Conservation (phyloP, 352 stramenopile genomes). For the Phytophthora capsici region DNA sequence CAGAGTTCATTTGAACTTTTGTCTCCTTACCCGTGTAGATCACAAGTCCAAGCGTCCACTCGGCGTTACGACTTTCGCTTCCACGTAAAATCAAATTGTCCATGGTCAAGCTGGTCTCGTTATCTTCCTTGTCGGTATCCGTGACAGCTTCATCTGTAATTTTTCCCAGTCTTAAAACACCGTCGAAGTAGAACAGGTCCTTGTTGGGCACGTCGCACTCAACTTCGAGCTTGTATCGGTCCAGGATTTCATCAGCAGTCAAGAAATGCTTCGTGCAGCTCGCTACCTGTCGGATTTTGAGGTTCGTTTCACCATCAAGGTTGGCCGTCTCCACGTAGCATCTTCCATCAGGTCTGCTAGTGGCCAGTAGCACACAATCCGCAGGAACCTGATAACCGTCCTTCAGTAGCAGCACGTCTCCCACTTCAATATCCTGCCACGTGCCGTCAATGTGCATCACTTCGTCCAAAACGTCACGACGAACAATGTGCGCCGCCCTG, state of each 20-base stretch:
- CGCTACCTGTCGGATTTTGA: conserved; percentile 86
- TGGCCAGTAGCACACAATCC: conserved; percentile 83
- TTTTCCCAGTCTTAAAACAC: conserved; percentile 59
- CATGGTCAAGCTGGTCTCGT: conserved; percentile 76
- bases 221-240: conserved; percentile 68
- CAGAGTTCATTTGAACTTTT: conserved; percentile 88
- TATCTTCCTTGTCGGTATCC: conserved; percentile 32
- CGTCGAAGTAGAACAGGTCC: conserved; percentile 89
- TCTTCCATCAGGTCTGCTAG: conserved; percentile 71
- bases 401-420: conserved; percentile 84
- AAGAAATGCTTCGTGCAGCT: conserved; percentile 82
- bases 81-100: conserved; percentile 89
- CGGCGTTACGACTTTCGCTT: conserved; percentile 84
- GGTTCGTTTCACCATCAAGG: conserved; percentile 88
- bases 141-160: conserved; percentile 8
- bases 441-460: conserved; percentile 75
- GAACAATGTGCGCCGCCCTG: conserved; percentile 77
- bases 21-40: conserved; percentile 88
- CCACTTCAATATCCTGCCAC: conserved; percentile 88
- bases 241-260: conserved; percentile 75
- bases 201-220: conserved; percentile 86
- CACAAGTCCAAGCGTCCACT: conserved; percentile 87
- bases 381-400: conserved; percentile 84
- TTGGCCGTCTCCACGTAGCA: conserved; percentile 90
- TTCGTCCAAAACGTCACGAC: conserved; percentile 54